Evolutionary conservation across 441 rosid species (phyloP).

Genomic region (Pelargonium australe): DNA sequence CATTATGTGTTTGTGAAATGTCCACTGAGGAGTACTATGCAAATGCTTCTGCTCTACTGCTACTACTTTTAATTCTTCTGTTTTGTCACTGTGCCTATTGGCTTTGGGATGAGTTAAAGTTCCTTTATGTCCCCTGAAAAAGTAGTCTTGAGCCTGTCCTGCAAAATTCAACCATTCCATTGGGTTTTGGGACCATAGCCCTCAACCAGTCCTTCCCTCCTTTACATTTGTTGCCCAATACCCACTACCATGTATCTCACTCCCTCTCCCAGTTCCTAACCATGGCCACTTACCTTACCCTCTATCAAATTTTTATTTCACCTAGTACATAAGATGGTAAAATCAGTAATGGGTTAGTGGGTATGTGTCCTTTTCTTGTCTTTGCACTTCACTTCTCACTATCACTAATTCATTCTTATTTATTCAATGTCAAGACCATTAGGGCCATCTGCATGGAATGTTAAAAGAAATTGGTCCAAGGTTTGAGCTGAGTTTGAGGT

Average conservation of each 20-base stretch:
- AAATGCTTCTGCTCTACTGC: constrained; percentile 1
- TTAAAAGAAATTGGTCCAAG: background rate
- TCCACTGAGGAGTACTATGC: constrained; percentile 4
- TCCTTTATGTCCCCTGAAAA: constrained; percentile 25
- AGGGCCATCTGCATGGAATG: constrained; percentile 7
- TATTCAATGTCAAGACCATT: background rate
- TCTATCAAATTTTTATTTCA: background rate
- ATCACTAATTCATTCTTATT: background rate
- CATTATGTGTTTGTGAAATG: constrained; percentile 7
- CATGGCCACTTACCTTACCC: background rate
- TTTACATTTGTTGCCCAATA: constrained; percentile 6
- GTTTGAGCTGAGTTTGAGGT: background rate
- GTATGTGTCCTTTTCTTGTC: constrained; percentile 11
- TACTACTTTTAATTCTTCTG: constrained; percentile 14
- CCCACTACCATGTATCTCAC: constrained; percentile 4
- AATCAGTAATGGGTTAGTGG: constrained; percentile 7
- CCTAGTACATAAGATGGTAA: background rate
- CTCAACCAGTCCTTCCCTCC: background rate
- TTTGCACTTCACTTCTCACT: constrained; percentile 7
- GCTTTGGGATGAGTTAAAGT: constrained; percentile 33
- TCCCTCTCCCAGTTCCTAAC: background rate
- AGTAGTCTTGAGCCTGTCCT: constrained; percentile 20
- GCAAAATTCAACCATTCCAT: constrained; percentile 25
- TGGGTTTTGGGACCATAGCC: constrained; percentile 16
- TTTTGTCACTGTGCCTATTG: constrained; percentile 21